Evolutionary conservation across 2,329 filamentous ascomycete genomes (phyloP), one percentile per base, ranked within the genome.

Genomic region (Pyrenophora tritici-repentis): DNA sequence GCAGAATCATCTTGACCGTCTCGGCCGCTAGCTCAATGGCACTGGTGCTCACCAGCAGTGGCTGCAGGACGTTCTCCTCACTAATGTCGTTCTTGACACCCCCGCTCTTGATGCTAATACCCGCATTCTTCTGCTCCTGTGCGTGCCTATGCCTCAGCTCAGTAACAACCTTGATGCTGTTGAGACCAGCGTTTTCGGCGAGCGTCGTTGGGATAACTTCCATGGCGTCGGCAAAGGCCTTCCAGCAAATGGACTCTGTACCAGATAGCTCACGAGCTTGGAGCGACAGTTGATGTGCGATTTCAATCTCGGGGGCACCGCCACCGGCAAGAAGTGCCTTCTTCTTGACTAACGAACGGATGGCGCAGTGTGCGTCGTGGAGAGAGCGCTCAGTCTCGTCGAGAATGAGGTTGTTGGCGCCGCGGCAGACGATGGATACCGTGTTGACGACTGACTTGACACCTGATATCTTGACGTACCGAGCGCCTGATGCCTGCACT

Each of bases 151-250:
- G 91, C 71, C 94, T 85, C 70, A 99, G 79, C 68, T 97, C 94
- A 20, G 94, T 99, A 39, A 99, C 94, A 22, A 99, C 94, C 79
- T 95, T 96, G 83, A 99, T 99, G 74, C 90, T 93, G 82, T 99
- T 99, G 58, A 99, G 81, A 42, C 94, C 94, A 0, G 94, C 94
- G 67, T 99, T 99, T 79, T 99, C 94, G 0, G 94, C 95, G 63
- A 99, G 81, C 1, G 94, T 99, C 29, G 93, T 97, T 12, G 95
- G 94, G 47, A 99, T 90, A 35, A 99, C 90, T 78, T 99, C 94
- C 80, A 99, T 88, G 6, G 94, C 94, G 59, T 99, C 93, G 1
- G 95, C 94, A 71, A 99, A 99, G 0, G 93, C 93, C 79, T 97
- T 97, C 90, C 91, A 99, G 84, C 94, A 99, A 71, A 97, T 97